A percentile compares a stretch with the other conserved stretches of the same genome.
Evolutionary conservation across 371 early-diverging fungal genomes (phyloP).

Genomic region (Mortierella sp.): DNA sequence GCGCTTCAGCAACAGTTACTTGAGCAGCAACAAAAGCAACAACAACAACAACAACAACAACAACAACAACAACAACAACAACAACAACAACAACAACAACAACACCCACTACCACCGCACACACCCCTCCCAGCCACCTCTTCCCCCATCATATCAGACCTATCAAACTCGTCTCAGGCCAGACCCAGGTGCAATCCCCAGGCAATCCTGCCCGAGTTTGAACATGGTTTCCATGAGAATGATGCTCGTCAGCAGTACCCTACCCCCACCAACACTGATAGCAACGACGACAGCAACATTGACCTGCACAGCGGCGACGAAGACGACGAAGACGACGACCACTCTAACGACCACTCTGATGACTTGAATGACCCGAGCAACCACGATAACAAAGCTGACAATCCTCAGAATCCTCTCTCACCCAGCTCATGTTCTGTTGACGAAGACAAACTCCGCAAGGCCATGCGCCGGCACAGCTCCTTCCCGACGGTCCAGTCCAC

Average conservation of each 20-base stretch:
- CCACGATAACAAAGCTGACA: too few species aligned
- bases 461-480: conserved; percentile 16
- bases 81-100: too few species aligned
- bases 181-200: conserved; percentile 39
- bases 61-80: not conserved
- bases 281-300: not conserved
- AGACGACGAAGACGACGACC: not conserved
- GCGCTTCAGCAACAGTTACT: too few species aligned
- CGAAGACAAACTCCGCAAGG: not conserved
- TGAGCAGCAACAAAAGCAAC: not conserved
- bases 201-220: conserved; percentile 29
- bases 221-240: not conserved
- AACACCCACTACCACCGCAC: too few species aligned
- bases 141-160: too few species aligned
- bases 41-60: not conserved
- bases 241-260: not conserved
- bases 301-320: conserved; percentile 12
- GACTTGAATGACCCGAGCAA: too few species aligned
- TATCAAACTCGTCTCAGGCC: not conserved
- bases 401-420: not conserved
- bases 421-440: not conserved
- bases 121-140: too few species aligned
- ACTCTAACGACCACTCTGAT: not conserved
- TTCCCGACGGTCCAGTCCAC: conserved; percentile 18
- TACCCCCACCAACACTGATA: not conserved